Base-by-base conservation (phyloP, 345 rosid species). In the Zanthoxylum bungeanum region DNA sequence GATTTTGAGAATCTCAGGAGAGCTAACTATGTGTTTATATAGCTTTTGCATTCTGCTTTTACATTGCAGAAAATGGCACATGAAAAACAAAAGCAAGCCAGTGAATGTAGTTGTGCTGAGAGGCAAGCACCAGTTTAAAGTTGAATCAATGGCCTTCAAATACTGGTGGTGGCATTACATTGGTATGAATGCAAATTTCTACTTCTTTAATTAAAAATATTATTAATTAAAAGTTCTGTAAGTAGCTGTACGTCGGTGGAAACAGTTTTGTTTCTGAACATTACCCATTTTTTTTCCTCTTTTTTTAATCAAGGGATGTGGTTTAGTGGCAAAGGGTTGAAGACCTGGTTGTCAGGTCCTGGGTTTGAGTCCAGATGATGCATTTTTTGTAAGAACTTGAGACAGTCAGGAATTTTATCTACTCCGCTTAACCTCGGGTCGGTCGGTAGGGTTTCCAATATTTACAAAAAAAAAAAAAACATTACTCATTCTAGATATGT, bases 161-260 rank as follows among this genome's bases (percentile, higher is more conserved):
- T 49, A 9, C 21, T 30, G 69, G 57, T 66, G 28, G 28, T n/a
- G 25, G 24, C 24, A 8, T 28, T 25, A 4, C 51, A 44, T 17
- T 25, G 67, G 67, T 25, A 25, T 64, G 16, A 28, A 64, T 16
- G 55, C 68, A 44, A 64, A 63, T 44, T 64, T 64, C 68, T 44
- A 16, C 53, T 16, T 27, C 55, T 8, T 28, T 44, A 44, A 44
- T 64, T 40, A 63, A 63, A n/a, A 33, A 63, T 39, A 28, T 60
- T 21, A 6, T 60, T 10, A 10, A 21, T 11, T 61, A 21, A 10
- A 22, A 22, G 27, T 39, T 5, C 22, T 25, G 25, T 0, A 24
- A 22, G 37, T 9, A 24, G 49, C 66, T 39, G 30, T 39, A 36
- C 3, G 11, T 27, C n/a, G 24, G 33, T 12, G 50, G 50, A 9